Percentiles rank a stretch among this genome's conserved stretches.
Conservation (phyloP, 2,329 filamentous ascomycete genomes). For the Aspergillus floridensis region DNA sequence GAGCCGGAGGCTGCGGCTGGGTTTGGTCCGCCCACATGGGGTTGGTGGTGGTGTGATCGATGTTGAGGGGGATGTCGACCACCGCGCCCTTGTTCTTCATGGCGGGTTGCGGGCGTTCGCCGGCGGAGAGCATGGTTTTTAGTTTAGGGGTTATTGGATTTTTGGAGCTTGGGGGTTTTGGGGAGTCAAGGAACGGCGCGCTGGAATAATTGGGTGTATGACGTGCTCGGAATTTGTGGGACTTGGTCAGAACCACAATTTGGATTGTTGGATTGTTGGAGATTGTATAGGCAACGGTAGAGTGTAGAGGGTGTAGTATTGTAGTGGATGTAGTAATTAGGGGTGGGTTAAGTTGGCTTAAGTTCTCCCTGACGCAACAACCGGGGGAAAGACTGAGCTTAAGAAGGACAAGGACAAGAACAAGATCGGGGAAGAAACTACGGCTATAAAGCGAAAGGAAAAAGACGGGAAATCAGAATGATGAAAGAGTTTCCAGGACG, state of each 20-base stretch:
- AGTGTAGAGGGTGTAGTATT: not conserved
- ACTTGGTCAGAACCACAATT: not conserved
- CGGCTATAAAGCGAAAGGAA: not conserved
- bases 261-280: not conserved
- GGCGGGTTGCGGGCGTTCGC: constrained; percentile 33
- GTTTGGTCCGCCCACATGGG: constrained; percentile 18
- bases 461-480: not conserved
- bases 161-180: not conserved
- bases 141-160: not conserved
- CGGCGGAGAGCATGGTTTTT: constrained; percentile 41
- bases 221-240: no score
- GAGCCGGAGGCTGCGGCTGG: constrained; percentile 3
- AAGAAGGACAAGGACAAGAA: not conserved
- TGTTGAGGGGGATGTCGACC: constrained; percentile 23
- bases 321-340: not conserved
- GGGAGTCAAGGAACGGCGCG: not conserved
- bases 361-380: not conserved
- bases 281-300: not conserved
- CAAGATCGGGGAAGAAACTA: constrained; percentile 6
- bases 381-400: not conserved
- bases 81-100: constrained; percentile 23
- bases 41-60: constrained; percentile 19
- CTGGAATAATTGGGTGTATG: not conserved
- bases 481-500: constrained; percentile 8
- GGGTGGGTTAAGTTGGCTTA: not conserved